Evolutionary conservation across 495 filamentous ascomycete species (phyloP).

Genomic region (Penicillium ochrochloron): DNA sequence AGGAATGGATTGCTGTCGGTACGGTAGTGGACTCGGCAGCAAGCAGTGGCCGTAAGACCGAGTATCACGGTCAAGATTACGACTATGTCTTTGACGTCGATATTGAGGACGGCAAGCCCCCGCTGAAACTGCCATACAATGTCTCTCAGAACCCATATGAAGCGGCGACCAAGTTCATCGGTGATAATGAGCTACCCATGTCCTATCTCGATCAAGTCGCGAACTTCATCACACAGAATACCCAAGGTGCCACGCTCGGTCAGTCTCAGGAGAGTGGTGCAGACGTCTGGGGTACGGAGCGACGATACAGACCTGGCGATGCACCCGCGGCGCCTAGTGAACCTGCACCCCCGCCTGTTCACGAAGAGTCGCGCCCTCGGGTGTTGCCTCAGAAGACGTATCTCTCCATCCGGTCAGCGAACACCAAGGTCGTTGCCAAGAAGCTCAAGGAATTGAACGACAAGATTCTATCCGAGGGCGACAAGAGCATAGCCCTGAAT

Average conservation of each 20-base stretch:
- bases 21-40: constrained; percentile 91
- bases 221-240: constrained; percentile 90
- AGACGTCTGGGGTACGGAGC: constrained; percentile 80
- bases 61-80: constrained; percentile 85
- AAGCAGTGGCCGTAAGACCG: constrained; percentile 73
- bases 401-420: constrained; percentile 69
- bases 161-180: constrained; percentile 87
- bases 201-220: constrained; percentile 92
- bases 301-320: constrained; percentile 77
- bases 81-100: constrained; percentile 99
- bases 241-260: constrained; percentile 81
- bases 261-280: constrained; percentile 52
- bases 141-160: constrained; percentile 91
- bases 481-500: constrained; percentile 75
- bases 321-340: constrained; percentile 35
- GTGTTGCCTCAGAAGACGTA: constrained; percentile 83
- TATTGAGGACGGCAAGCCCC: constrained; percentile 92
- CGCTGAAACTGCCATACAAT: constrained; percentile 93
- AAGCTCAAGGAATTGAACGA: constrained; percentile 76
- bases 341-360: constrained; percentile 35
- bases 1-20: constrained; percentile 83
- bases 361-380: constrained; percentile 55
- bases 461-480: constrained; percentile 65
- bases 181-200: constrained; percentile 87
- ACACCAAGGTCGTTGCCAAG: constrained; percentile 67